phyloP scores from a whole-genome alignment of 805 yeast species.

The Wickerhamiella alocasiicola region DNA sequence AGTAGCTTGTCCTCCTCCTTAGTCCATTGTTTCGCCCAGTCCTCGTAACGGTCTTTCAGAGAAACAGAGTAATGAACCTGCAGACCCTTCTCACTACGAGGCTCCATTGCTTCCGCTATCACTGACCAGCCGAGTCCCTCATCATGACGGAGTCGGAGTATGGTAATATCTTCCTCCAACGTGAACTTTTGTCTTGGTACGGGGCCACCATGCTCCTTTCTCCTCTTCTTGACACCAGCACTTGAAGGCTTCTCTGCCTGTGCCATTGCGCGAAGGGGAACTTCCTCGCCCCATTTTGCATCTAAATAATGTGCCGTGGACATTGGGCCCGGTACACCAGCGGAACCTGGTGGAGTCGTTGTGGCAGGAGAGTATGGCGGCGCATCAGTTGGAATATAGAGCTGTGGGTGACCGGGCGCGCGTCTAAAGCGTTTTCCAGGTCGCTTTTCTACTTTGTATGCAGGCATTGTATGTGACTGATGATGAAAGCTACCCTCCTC shows the following conservation, averaged over 20 bases:
- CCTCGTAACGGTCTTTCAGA: constrained; percentile 15
- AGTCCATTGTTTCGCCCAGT: constrained; percentile 6
- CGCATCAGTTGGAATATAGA: neutral
- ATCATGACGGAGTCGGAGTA: constrained; percentile 44
- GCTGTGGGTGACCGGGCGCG: neutral
- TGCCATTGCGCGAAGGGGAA: too few species aligned
- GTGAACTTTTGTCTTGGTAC: constrained; percentile 20
- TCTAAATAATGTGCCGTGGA: too few species aligned
- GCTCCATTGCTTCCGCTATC: constrained; percentile 50
- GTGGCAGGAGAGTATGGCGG: neutral
- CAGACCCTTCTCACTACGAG: constrained; percentile 72
- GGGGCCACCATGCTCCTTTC: neutral
- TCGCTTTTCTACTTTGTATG: neutral
- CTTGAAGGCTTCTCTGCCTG: too few species aligned
- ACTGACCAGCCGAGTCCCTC: constrained; percentile 75
- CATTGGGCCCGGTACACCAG: neutral
- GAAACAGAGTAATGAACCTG: constrained; percentile 38
- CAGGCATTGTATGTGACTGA: neutral
- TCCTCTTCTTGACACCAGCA: too few species aligned
- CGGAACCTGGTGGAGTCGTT: constrained; percentile 1
- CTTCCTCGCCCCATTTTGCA: too few species aligned
- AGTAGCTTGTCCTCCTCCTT: constrained; percentile 9
- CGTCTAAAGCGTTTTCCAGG: neutral
- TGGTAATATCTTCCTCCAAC: constrained; percentile 22
- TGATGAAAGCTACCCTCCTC: neutral